A percentile compares a stretch with the other conserved stretches of the same genome.
Evolutionary conservation across 345 rosid genomes (phyloP).

Genomic region (Turritis glabra): DNA sequence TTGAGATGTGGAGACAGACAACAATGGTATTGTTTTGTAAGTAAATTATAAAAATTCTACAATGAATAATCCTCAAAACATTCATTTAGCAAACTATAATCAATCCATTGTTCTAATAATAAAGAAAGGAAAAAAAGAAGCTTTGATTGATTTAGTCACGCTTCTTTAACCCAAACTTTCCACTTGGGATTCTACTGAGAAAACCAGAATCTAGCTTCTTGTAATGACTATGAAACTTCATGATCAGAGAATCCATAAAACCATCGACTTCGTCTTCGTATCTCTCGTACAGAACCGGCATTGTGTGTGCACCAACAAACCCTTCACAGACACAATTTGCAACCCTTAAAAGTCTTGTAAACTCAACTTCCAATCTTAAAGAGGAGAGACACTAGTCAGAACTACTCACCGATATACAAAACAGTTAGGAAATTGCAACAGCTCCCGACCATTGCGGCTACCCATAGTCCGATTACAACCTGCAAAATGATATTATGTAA

Average conservation of each 20-base stretch:
- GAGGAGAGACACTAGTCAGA: neutral
- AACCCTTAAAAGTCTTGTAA: neutral
- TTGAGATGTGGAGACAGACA: no score
- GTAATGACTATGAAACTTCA: slow-evolving; percentile 63
- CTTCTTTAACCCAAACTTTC: slow-evolving; percentile 65
- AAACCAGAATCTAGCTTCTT: slow-evolving; percentile 60
- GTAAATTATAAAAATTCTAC: no score
- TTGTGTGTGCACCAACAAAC: slow-evolving; percentile 85
- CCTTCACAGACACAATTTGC: slow-evolving; percentile 44
- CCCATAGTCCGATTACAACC: slow-evolving; percentile 70
- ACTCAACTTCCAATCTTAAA: neutral
- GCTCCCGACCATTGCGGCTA: slow-evolving; percentile 84
- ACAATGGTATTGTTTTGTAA: no score
- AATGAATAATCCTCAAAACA: neutral
- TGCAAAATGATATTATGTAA: slow-evolving; percentile 31
- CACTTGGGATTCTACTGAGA: slow-evolving; percentile 78
- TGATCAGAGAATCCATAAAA: slow-evolving; percentile 50
- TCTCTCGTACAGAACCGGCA: slow-evolving; percentile 88
- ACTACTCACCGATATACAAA: slow-evolving; percentile 73
- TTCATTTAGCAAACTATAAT: neutral
- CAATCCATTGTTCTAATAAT: slow-evolving; percentile 26
- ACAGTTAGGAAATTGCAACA: slow-evolving; percentile 94
- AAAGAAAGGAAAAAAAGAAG: neutral
- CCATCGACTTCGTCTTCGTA: slow-evolving; percentile 79
- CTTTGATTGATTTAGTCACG: slow-evolving; percentile 38